Base-by-base conservation (phyloP, 805 yeast genomes). In the Novakomyces olei region DNA sequence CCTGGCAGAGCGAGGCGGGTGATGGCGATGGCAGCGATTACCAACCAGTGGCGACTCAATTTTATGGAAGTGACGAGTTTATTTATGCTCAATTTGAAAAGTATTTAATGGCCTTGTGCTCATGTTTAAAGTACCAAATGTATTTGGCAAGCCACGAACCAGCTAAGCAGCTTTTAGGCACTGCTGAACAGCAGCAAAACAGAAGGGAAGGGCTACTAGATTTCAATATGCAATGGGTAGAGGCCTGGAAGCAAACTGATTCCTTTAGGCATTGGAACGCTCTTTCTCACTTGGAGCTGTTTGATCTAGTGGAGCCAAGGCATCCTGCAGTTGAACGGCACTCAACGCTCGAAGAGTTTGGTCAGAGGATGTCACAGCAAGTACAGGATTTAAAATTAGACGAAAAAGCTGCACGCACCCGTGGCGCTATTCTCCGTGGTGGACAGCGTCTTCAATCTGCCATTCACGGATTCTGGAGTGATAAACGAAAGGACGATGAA, bases 71-170 rank as follows among this genome's bases (percentile, higher is more conserved):
- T 41, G 96, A 88, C 44, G 98, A 88, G 51, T 79, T 72, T 46
- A 72, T 88, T 20, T 56, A 96, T 33, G 65, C 70, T 53, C 80
- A 72, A 44, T 83, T 85, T 51, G 98, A 88, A 47, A 95, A 83
- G 44, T 88, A 88, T 46, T 52, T 83, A 17, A 63, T 75, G 37
- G 79, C 91, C 7, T 49, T 88, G 39, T 49, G 85, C 16, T 60
- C 92, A 0, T 62, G 77, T 17, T 69, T 67, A 15, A 75, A 91
- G 49, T 76, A 72, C 43, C 65, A 65, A 41, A 68, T 62, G 32
- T 79, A 72, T 44, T 42, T 65, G 7, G 49, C 45, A 3, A 46
- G 43, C 6, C 14, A 12, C 23, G 38, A 44, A 34, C 44, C 50
- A 45, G 10, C 14, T 12, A 23, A 40, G 15, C 18, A 12, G 27